Evolutionary conservation across 805 yeast species (phyloP), one percentile per base, ranked within the genome.

Genomic region (Teunomyces atbi): DNA sequence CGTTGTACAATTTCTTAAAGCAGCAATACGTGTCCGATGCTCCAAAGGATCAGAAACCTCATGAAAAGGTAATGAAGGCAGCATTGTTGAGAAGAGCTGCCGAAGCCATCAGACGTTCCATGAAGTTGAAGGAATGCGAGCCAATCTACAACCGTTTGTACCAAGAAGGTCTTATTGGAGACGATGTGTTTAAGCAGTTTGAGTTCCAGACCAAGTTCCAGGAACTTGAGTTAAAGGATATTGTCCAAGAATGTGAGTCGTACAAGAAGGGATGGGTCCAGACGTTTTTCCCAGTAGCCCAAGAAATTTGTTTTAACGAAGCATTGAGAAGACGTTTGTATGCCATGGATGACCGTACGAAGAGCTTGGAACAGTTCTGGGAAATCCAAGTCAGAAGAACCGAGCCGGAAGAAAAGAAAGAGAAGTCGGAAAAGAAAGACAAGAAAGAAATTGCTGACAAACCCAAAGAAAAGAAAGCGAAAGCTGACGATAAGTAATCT

Each of bases 151-250:
- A 78, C 42, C 73, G 78, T 45, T 72, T 94, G 49, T 91, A 90
- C 63, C 92, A 91, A 60, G 81, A 81, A 45, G 98, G 98, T 0
- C 82, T 90, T 13, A 83, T 94, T 51, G 97, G 97, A 28, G 98
- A 94, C 58, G 96, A 87, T 44, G 72, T 88, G 29, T 86, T 81
- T 77, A 85, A 86, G 63, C 83, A 94, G 56, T 90, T 79, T 65
- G 83, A 82, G 54, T 78, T 89, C 42, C 90, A 89, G 53, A 79
- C 78, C 47, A 88, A 89, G 65, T 63, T 90, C 50, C 86, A 86
- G 56, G 96, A 90, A 57, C 61, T 85, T 21, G 98, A 94, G 65
- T 69, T 94, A 53, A 79, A 82, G 63, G 91, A 84, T 48, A 74
- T 89, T 40, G 83, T 87, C 5, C 68, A 64, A 45, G 96, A 89